phyloP scores from a whole-genome alignment of 177 flowering plant species.

The Telopea speciosissima region DNA sequence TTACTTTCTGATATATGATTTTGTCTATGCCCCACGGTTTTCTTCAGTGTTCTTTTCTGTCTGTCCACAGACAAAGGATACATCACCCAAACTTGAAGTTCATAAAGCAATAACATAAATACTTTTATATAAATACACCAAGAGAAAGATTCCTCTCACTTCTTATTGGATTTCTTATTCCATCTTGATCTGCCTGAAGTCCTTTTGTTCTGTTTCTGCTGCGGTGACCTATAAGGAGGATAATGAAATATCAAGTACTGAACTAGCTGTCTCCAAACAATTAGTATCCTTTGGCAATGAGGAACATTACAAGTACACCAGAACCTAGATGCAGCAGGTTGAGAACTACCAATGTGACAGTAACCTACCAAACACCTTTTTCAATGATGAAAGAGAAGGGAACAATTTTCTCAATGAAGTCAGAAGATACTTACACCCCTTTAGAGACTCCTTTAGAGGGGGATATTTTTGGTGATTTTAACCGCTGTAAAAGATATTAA shows the following conservation, averaged over 20 bases:
- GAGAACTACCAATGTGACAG: neutral
- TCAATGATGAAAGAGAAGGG: neutral
- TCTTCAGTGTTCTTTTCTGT: constrained; percentile 53
- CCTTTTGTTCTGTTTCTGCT: constrained; percentile 27
- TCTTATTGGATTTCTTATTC: constrained; percentile 30
- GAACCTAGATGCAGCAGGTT: neutral
- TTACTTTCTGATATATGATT: constrained; percentile 21
- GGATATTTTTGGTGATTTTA: constrained; percentile 26
- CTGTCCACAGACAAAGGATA: constrained; percentile 28
- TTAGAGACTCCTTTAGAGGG: constrained; percentile 24
- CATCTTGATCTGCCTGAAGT: constrained; percentile 18
- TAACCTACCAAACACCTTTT: neutral
- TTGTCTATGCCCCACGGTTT: constrained; percentile 26
- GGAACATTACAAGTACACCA: neutral
- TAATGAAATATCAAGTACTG: neutral
- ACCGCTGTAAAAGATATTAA: constrained; percentile 32
- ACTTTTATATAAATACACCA: neutral
- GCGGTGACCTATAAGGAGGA: constrained; percentile 16
- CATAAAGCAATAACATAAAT: neutral
- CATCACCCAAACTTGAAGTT: constrained; percentile 12
- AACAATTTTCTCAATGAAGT: neutral
- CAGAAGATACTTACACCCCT: constrained; percentile 38
- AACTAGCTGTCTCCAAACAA: neutral
- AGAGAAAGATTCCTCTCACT: constrained; percentile 35
- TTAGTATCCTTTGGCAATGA: neutral